These are phyloP conservation scores for Physaria fendleri DNA, from an alignment of 345 rosid species.

Conservation along the genomic window DNA sequence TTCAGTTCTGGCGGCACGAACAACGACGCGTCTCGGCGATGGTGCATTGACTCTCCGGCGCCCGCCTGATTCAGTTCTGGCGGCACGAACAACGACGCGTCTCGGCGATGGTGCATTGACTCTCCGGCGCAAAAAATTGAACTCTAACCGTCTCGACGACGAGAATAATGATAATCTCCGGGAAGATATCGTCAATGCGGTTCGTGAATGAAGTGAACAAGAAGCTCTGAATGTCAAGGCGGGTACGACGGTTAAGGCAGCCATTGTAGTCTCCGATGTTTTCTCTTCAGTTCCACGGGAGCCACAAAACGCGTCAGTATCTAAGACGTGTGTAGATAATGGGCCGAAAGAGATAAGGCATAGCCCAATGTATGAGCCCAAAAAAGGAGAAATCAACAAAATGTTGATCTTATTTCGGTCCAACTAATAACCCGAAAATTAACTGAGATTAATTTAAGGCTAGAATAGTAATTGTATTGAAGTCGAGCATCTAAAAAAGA, in stretches of 20 bases:
- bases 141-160: constrained; percentile 21
- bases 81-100: constrained; percentile 49
- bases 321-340: background rate
- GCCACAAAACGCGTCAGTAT: background rate
- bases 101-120: constrained; percentile 26
- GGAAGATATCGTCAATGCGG: background rate
- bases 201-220: constrained; percentile 1
- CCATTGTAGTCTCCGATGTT: constrained; percentile 28
- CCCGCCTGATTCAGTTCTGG: constrained; percentile 49
- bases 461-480: too few relatives aligned
- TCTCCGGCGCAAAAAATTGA: constrained; percentile 28
- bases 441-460: too few relatives aligned
- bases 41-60: constrained; percentile 28
- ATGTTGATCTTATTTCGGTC: background rate
- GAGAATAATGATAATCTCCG: constrained; percentile 11
- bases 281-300: background rate
- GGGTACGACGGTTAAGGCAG: constrained; percentile 28
- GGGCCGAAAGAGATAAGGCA: background rate
- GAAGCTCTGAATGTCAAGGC: constrained; percentile 19
- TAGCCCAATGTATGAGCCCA: background rate
- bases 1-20: constrained; percentile 61
- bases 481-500: too few relatives aligned
- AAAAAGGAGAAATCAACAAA: background rate
- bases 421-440: background rate
- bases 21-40: constrained; percentile 31